These are phyloP conservation scores for Hygrophorus pudorinus DNA, from an alignment of 768 basidiomycete species.

Conservation along the genomic window DNA sequence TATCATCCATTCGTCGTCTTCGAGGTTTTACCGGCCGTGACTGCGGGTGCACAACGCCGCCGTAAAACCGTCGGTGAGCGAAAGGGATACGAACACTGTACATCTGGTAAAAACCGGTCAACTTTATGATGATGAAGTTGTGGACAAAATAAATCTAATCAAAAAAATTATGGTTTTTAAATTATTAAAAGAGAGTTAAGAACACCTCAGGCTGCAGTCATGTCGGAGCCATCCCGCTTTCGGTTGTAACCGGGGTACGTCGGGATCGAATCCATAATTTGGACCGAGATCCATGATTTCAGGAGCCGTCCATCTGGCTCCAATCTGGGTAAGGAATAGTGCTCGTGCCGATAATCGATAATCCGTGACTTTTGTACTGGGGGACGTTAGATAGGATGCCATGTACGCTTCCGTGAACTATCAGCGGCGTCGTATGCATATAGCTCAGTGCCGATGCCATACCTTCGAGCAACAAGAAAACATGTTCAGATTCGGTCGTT, in stretches of 20 bases:
- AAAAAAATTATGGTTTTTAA: too few species aligned
- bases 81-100: conserved; percentile 1
- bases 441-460: conserved; percentile 16
- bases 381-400: not conserved
- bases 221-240: conserved; percentile 16
- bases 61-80: conserved; percentile 1
- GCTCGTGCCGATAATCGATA: conserved; percentile 18
- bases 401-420: conserved; percentile 18
- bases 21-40: conserved; percentile 1
- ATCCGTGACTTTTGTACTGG: conserved; percentile 21
- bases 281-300: conserved; percentile 16
- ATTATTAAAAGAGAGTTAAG: too few species aligned
- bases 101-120: not conserved
- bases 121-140: not conserved
- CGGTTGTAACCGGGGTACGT: not conserved
- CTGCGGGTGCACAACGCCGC: not conserved
- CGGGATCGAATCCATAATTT: not conserved
- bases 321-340: conserved; percentile 1
- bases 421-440: conserved; percentile 11
- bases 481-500: not conserved
- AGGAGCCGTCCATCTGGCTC: conserved; percentile 22
- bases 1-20: conserved; percentile 13
- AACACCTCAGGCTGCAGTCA: too few species aligned
- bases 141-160: too few species aligned
- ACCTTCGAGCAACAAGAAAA: conserved; percentile 5